Evolutionary conservation across 2,329 filamentous ascomycete species (phyloP), one percentile per base, ranked within the genome.

Genomic region (Calonectria pauciramosa): DNA sequence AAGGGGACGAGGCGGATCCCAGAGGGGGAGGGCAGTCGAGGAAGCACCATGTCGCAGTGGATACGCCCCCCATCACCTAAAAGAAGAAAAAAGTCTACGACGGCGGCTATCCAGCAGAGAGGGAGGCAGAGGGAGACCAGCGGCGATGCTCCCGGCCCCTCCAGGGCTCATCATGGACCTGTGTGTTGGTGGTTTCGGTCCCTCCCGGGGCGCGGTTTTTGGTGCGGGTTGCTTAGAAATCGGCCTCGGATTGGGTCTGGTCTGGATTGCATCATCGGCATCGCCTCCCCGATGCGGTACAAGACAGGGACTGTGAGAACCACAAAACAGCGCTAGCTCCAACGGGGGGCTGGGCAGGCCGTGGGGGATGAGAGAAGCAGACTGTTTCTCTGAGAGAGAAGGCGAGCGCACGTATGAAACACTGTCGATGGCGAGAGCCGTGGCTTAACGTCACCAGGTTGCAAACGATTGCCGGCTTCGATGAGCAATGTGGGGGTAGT

Each of bases 171-270:
- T 59, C 30, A 59, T 59, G 54, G 54, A 59, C 13, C 54, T 59
- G 30, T 59, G 54, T 59, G 54, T 59, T 59, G 54, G 54, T 59
- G 54, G 54, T 59, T 59, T 59, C 59, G 38, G 59, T 64, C 26
- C 59, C 59, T 64, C 34, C 36, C 36, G 59, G 36, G 38, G 59
- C 59, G 59, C 36, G 59, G 59, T 64, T 64, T 44, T 64, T 34
- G 59, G 59, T 59, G 32, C 32, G 13, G 32, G 30, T 38, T 81
- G 79, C 79, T 81, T 81, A 81, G 79, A 81, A 81, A 81, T 81
- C 79, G 77, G 51, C 66, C 54, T 73, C 77, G 77, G 77, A 80
- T 79, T 76, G 68, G 78, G 76, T 56, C 63, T 68, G 67, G 78
- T 72, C 70, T 67, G 49, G 74, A 81, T 81, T 77, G 75, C 80